Percentiles rank a stretch among this genome's conserved stretches.
Evolutionary conservation across 768 basidiomycete genomes (phyloP).

Genomic region (Lyophyllum semitale): DNA sequence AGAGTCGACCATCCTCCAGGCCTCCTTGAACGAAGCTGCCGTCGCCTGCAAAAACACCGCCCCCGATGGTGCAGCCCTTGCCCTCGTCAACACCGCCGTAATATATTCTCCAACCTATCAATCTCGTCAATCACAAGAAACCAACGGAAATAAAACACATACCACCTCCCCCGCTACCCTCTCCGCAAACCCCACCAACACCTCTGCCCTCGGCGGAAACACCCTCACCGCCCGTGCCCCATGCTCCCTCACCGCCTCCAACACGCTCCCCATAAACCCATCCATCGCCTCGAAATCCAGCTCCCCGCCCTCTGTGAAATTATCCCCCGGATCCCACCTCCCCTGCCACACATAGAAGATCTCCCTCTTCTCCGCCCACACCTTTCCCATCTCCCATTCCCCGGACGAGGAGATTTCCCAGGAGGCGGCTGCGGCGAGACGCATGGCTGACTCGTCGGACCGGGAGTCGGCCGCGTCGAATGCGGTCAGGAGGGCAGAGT

Average conservation of each 20-base stretch:
- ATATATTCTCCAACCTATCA: constrained; percentile 85
- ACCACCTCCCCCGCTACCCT: constrained; percentile 85
- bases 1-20: constrained; percentile 83
- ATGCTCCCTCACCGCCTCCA: constrained; percentile 68
- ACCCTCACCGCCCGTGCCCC: constrained; percentile 82
- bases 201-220: constrained; percentile 80
- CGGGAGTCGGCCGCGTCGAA: constrained; percentile 87
- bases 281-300: constrained; percentile 96
- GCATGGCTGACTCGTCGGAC: constrained; percentile 76
- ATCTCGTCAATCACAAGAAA: not conserved
- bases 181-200: constrained; percentile 81
- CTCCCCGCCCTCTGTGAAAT: constrained; percentile 67
- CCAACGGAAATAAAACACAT: constrained; percentile 23
- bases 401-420: constrained; percentile 72
- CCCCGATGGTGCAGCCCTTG: constrained; percentile 52
- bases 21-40: constrained; percentile 87
- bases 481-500: constrained; percentile 79
- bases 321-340: constrained; percentile 79
- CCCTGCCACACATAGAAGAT: constrained; percentile 89
- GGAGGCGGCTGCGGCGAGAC: constrained; percentile 76
- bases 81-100: constrained; percentile 70
- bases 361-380: constrained; percentile 95
- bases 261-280: constrained; percentile 73
- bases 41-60: constrained; percentile 79
- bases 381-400: constrained; percentile 92